A percentile compares a stretch with the other conserved stretches of the same genome.
These are phyloP conservation scores for Oxytropis ochrocephala DNA, from an alignment of 306 rosid genomes.

Conservation along the genomic window DNA sequence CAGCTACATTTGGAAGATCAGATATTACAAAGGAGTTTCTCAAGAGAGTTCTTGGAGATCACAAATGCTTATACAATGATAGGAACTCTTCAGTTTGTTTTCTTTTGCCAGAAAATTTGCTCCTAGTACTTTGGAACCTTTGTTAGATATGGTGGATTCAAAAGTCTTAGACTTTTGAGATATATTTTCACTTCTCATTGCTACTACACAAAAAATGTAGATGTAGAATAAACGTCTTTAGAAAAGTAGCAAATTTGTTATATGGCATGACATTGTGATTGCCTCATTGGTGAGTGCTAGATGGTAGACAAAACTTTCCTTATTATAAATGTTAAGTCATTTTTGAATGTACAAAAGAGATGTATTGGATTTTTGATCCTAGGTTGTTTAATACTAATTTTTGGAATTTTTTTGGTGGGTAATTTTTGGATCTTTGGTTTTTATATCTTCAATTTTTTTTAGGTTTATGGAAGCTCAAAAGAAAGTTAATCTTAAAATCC, in stretches of 20 bases:
- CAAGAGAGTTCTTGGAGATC: slow-evolving; percentile 27
- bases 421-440: neutral
- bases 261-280: slow-evolving; percentile 10
- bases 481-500: neutral
- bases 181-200: neutral
- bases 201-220: neutral
- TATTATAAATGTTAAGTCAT: slow-evolving; percentile 3
- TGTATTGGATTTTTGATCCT: slow-evolving; percentile 8
- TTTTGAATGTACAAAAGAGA: slow-evolving; percentile 39
- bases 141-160: slow-evolving; percentile 43
- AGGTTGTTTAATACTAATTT: neutral
- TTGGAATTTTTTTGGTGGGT: too few relatives aligned
- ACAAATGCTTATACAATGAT: slow-evolving; percentile 50
- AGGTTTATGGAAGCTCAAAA: neutral
- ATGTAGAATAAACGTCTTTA: slow-evolving; percentile 2
- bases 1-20: slow-evolving; percentile 66
- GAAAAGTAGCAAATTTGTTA: neutral
- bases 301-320: slow-evolving; percentile 1
- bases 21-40: slow-evolving; percentile 59
- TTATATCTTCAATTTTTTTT: too few relatives aligned
- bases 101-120: slow-evolving; percentile 87
- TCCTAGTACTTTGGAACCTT: slow-evolving; percentile 82
- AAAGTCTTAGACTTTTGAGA: slow-evolving; percentile 57
- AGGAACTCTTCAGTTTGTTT: slow-evolving; percentile 45
- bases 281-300: neutral